Percentiles rank a stretch among this genome's conserved stretches.
These are phyloP conservation scores for Abrus pulchellus DNA, from an alignment of 306 rosid species.

Conservation along the genomic window DNA sequence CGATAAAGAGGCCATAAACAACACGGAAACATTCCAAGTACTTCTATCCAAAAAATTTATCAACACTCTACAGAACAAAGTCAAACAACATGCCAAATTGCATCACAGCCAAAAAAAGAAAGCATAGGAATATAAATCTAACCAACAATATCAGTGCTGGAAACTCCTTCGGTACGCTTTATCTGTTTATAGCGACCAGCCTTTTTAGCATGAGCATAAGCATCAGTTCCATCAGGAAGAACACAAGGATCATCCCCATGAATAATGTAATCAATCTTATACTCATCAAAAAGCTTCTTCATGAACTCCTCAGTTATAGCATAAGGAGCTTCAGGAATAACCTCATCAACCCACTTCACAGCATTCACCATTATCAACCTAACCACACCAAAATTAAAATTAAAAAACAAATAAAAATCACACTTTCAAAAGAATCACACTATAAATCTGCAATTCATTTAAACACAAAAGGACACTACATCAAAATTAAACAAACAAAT, in stretches of 20 bases:
- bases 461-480: constrained; percentile 16
- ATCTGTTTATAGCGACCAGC: constrained; percentile 98
- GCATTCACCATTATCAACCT: constrained; percentile 78
- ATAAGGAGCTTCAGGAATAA: constrained; percentile 93
- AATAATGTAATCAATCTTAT: constrained; percentile 89
- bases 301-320: constrained; percentile 94
- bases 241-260: constrained; percentile 99
- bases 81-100: constrained; percentile 14
- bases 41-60: constrained; percentile 2
- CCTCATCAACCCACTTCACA: constrained; percentile 99
- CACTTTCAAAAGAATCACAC: not conserved
- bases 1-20: constrained; percentile 14
- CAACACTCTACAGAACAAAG: not conserved
- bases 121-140: constrained; percentile 35
- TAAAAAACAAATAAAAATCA: constrained; percentile 20
- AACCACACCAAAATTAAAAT: constrained; percentile 16
- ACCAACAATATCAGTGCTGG: constrained; percentile 99
- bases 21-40: not conserved
- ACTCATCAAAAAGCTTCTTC: constrained; percentile 87
- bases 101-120: constrained; percentile 30
- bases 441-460: not conserved
- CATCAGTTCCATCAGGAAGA: constrained; percentile 99
- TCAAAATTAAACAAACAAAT: not conserved
- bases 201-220: constrained; percentile 89
- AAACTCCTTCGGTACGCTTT: constrained; percentile 98